Conservation (phyloP, 2,329 filamentous ascomycete species). For the Hymenoscyphus fructigenus region DNA sequence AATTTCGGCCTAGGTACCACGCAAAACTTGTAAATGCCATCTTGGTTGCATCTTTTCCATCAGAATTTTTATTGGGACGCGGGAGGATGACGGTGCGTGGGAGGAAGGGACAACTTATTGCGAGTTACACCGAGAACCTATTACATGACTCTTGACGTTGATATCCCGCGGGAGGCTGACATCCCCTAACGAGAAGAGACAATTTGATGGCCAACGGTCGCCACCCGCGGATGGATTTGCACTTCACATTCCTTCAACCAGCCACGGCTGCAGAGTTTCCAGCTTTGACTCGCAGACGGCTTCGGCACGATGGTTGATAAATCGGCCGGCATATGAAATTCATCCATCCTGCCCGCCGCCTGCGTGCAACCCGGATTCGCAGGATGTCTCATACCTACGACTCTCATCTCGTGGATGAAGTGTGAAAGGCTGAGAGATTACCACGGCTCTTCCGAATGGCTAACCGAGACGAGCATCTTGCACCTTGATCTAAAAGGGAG, state of each 20-base stretch:
- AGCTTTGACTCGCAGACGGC: not conserved
- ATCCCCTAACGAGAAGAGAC: not conserved
- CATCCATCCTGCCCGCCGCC: not conserved
- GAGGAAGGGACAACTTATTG: not conserved
- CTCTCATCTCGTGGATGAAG: not conserved
- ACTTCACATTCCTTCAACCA: not conserved
- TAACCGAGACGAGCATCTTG: not conserved
- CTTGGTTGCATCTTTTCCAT: not conserved
- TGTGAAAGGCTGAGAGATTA: not conserved
- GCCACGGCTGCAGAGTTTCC: not conserved
- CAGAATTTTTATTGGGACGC: not conserved
- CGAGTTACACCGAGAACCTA: not conserved
- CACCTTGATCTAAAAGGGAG: not conserved
- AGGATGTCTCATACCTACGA: not conserved
- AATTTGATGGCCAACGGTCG: not conserved
- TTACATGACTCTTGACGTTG: not conserved
- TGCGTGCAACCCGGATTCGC: not conserved
- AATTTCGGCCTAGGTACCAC: not conserved
- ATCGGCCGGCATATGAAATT: not conserved
- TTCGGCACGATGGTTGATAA: not conserved
- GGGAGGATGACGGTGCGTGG: not conserved
- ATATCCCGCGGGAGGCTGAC: slow-evolving; percentile 2
- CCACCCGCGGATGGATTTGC: not conserved
- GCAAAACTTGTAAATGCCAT: not conserved
- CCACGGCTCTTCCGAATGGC: slow-evolving; percentile 2